phyloP scores from a whole-genome alignment of 306 rosid genomes.

The Styphnolobium japonicum region DNA sequence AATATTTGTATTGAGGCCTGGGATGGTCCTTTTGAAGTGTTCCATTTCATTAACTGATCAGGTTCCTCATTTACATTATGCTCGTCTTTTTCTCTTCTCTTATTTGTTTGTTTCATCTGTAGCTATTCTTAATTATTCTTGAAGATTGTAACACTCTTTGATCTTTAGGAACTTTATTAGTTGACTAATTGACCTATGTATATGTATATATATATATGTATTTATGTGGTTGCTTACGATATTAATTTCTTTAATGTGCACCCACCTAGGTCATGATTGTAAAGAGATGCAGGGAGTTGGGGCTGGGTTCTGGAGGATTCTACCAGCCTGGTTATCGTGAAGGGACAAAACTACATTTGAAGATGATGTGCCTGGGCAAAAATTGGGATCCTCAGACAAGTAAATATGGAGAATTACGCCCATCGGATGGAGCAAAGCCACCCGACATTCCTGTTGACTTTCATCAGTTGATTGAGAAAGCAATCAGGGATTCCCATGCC shows the following conservation, averaged over 20 bases:
- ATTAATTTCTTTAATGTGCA: not conserved
- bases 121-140: not conserved
- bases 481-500: conserved; percentile 41
- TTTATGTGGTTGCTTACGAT: too few species aligned
- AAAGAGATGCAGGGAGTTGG: conserved; percentile 49
- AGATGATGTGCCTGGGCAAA: conserved; percentile 91
- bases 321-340: conserved; percentile 75
- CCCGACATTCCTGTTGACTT: conserved; percentile 54
- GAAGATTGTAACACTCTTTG: not conserved
- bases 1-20: conserved; percentile 33
- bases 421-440: conserved; percentile 51
- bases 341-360: conserved; percentile 52
- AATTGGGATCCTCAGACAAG: conserved; percentile 75
- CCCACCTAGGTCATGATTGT: conserved; percentile 45
- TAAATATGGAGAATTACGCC: conserved; percentile 43
- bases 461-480: conserved; percentile 32
- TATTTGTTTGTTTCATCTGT: not conserved
- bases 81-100: not conserved
- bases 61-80: conserved; percentile 29
- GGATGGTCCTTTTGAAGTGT: conserved; percentile 61
- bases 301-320: conserved; percentile 72
- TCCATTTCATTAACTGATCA: conserved; percentile 48
- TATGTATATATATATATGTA: too few species aligned
- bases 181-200: not conserved
- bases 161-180: not conserved